Base-by-base conservation (phyloP, 2,329 filamentous ascomycete genomes). In the Laburnicola sp. region DNA sequence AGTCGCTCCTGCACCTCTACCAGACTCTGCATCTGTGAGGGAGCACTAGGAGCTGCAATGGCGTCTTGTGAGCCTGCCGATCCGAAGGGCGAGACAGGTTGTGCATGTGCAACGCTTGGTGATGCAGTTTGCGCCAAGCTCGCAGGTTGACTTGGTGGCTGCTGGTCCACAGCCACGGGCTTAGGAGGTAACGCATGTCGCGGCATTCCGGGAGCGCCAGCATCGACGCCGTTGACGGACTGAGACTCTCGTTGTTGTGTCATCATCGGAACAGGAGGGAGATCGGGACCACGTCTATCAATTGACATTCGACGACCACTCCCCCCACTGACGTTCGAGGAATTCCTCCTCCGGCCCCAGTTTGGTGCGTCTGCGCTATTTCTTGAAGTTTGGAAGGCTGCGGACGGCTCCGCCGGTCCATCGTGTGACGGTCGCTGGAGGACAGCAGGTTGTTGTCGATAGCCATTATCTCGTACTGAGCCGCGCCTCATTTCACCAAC, bases 81-180 rank as follows among this genome's bases (percentile, higher is more conserved):
- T 50, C 58, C 74, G 60, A 56, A 65, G 38, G 72, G 70, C 31
- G 73, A 71, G 7, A 56, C 62, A 39, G 68, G 70, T 53, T 72
- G 68, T 26, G 57, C 67, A 43, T 72, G 61, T 16, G 63, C 51
- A 44, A 59, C 41, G 38, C 55, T 67, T 2, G 71, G 71, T n/a
- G 70, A 72, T 10, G 61, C 21, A 37, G 51, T 31, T 51, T 59
- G 28, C 8, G 25, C 38, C 67, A 68, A 9, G 59, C 52, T 46
- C 59, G 59, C 6, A 62, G 57, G 60, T 30, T 41, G 22, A 25
- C 9, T 39, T 6, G 64, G 30, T 37, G 53, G 53, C 89, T 91
- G 70, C 96, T 96, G 73, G 96, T 93, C 56, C 89, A 95, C 78
- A 96, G 96, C 77, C 90, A 96, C 74, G 96, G 96, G 75, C 93